A percentile compares a stretch with the other conserved stretches of the same genome.
These are phyloP conservation scores for Tricholoma terreum DNA, from an alignment of 768 basidiomycete species.

Conservation along the genomic window DNA sequence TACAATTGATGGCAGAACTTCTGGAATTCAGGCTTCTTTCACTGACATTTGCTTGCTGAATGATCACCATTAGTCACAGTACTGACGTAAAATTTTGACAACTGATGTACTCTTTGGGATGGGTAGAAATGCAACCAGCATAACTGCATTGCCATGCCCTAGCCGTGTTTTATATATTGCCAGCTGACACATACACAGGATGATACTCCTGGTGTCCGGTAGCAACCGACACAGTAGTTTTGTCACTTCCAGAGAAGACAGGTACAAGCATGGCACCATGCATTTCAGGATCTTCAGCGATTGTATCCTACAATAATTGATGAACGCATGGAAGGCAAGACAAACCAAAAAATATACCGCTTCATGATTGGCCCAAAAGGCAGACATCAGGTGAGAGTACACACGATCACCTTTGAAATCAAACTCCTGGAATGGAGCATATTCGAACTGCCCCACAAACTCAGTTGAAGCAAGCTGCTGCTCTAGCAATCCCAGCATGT, in stretches of 20 bases:
- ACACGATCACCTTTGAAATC: constrained; percentile 16
- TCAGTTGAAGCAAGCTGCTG: constrained; percentile 6
- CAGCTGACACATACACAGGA: constrained; percentile 30
- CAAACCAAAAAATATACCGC: constrained; percentile 24
- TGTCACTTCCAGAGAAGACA: constrained; percentile 36
- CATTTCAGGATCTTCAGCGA: constrained; percentile 19
- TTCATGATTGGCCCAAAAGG: constrained; percentile 32
- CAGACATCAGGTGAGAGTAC: constrained; percentile 38
- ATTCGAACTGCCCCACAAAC: constrained; percentile 11
- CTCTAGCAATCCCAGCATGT: constrained; percentile 5
- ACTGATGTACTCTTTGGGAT: constrained; percentile 34
- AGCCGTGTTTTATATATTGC: constrained; percentile 26
- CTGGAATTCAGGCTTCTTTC: constrained; percentile 12
- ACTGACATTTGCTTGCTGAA: constrained; percentile 11
- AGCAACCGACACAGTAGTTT: constrained; percentile 40
- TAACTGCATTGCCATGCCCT: constrained; percentile 24
- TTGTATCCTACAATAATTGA: constrained; percentile 22
- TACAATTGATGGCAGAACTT: constrained; percentile 22
- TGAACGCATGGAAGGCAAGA: constrained; percentile 7
- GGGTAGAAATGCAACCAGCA: constrained; percentile 29
- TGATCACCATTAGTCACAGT: background rate
- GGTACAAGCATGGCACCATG: constrained; percentile 31
- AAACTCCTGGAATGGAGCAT: constrained; percentile 11
- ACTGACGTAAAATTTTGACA: constrained; percentile 10
- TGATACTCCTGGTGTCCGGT: constrained; percentile 40